Evolutionary conservation across 2,329 filamentous ascomycete species (phyloP).

Genomic region (Byssochlamys sp.): DNA sequence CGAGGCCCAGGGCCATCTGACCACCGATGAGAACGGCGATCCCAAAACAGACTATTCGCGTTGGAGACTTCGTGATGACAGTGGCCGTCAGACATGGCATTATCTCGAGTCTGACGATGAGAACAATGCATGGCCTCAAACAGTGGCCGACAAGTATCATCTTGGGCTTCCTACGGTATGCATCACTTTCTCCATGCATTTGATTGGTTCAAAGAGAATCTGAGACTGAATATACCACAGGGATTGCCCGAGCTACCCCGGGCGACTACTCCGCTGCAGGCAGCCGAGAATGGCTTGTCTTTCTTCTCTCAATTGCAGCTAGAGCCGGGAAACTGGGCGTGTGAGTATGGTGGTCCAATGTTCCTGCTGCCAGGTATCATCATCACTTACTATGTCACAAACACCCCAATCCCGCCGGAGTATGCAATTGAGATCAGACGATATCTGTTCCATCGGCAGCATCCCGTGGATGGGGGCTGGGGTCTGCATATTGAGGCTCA

Average conservation of each 20-base stretch:
- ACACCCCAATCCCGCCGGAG: constrained; percentile 71
- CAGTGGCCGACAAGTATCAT: constrained; percentile 77
- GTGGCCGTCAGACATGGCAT: constrained; percentile 85
- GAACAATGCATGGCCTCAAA: constrained; percentile 71
- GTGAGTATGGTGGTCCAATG: constrained; percentile 96
- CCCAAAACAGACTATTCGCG: constrained; percentile 64
- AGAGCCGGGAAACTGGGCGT: constrained; percentile 84
- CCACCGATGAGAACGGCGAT: constrained; percentile 25
- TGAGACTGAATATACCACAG: constrained; percentile 36
- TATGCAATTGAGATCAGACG: constrained; percentile 82
- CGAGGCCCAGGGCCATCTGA: constrained; percentile 24
- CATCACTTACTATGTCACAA: constrained; percentile 77
- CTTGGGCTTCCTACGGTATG: constrained; percentile 68
- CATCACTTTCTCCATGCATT: constrained; percentile 7
- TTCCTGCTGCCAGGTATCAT: constrained; percentile 82
- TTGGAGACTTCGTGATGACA: constrained; percentile 77
- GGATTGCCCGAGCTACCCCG: constrained; percentile 61
- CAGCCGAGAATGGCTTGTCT: constrained; percentile 69
- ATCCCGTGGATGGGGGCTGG: constrained; percentile 90
- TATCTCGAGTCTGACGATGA: constrained; percentile 69
- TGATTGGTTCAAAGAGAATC: too few relatives aligned
- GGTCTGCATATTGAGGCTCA: constrained; percentile 90
- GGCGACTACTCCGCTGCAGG: constrained; percentile 63
- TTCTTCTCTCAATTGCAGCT: constrained; percentile 89
- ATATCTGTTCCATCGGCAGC: constrained; percentile 76